Evolutionary conservation across 2,329 filamentous ascomycete genomes (phyloP).

Genomic region (Paramyrothecium sp.): DNA sequence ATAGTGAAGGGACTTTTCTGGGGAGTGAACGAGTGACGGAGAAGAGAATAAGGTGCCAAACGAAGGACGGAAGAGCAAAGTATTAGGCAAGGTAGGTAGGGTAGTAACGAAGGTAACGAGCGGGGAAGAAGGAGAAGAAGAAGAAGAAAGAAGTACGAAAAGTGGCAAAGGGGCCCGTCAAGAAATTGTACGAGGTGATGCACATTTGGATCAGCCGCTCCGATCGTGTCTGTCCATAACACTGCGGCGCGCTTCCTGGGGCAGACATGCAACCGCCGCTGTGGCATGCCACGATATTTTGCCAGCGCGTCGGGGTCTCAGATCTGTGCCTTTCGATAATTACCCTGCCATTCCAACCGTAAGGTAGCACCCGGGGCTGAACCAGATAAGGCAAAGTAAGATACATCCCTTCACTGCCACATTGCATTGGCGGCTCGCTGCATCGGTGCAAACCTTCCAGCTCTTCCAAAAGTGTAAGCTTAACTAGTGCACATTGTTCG

Average conservation of each 20-base stretch:
- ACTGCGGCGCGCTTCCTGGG: neutral
- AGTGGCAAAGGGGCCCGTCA: neutral
- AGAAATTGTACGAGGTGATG: neutral
- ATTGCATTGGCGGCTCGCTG: no score
- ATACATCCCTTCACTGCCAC: neutral
- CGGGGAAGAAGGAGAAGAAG: neutral
- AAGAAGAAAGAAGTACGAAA: neutral
- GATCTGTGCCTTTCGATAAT: neutral
- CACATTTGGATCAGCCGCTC: neutral
- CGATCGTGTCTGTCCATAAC: neutral
- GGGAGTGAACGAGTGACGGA: no score
- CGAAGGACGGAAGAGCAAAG: neutral
- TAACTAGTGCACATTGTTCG: no score
- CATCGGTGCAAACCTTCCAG: no score
- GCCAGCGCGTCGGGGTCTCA: neutral
- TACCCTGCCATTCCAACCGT: neutral
- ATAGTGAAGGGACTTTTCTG: no score
- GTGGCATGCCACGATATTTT: neutral
- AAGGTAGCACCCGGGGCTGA: no score
- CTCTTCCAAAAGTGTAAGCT: no score
- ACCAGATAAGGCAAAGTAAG: no score
- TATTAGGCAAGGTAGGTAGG: neutral
- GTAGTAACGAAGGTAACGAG: neutral
- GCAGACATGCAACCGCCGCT: neutral
- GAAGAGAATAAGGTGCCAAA: neutral